These are phyloP conservation scores for Clonostachys byssicola DNA, from an alignment of 2,329 filamentous ascomycete species.

Conservation along the genomic window DNA sequence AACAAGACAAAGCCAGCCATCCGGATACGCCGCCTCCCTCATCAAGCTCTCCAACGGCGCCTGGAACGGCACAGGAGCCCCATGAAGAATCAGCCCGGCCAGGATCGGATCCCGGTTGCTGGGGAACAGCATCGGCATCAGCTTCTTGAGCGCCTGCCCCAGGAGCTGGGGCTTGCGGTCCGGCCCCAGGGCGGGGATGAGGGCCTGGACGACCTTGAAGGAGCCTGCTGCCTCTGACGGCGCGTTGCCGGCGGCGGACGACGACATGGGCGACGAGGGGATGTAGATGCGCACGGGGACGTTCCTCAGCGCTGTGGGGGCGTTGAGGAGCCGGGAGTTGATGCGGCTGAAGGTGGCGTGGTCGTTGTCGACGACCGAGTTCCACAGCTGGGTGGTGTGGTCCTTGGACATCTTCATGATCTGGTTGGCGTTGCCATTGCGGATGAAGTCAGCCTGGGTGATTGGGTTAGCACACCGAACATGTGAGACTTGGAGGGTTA, in stretches of 20 bases:
- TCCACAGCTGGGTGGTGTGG: conserved; percentile 80
- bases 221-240: conserved; percentile 34
- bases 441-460: conserved; percentile 71
- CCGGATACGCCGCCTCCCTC: conserved; percentile 78
- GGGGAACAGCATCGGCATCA: conserved; percentile 82
- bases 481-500: neutral
- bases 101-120: conserved; percentile 80
- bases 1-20: conserved; percentile 86
- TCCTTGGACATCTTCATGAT: conserved; percentile 87
- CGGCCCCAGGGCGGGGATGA: conserved; percentile 49
- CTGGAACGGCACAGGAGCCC: conserved; percentile 74
- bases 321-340: conserved; percentile 72
- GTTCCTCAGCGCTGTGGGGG: conserved; percentile 70
- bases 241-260: conserved; percentile 12
- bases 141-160: conserved; percentile 69
- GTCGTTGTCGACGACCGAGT: conserved; percentile 74
- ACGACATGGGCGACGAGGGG: conserved; percentile 53
- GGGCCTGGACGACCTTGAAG: conserved; percentile 72
- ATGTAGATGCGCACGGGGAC: conserved; percentile 89
- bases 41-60: conserved; percentile 81
- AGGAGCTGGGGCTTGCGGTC: conserved; percentile 46
- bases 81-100: conserved; percentile 82
- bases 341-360: conserved; percentile 68
- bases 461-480: neutral
- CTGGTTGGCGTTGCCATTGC: conserved; percentile 82